Percentiles rank a stretch among this genome's conserved stretches.
phyloP scores from a whole-genome alignment of 1,284 basidiomycete species.

The Dichomitus squalens region DNA sequence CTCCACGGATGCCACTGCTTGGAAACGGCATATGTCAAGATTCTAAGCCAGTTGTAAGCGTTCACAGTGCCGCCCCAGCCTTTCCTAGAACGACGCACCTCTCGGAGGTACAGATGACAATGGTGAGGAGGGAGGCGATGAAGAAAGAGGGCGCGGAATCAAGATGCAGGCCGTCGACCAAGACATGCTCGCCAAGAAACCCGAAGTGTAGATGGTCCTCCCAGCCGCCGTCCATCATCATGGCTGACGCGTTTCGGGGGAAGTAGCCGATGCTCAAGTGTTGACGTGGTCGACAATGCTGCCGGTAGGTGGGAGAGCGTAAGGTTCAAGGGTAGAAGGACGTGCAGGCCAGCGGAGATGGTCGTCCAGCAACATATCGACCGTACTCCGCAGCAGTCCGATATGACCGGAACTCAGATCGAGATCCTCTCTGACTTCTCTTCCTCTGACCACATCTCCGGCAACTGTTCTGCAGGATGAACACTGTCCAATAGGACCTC shows the following conservation, averaged over 20 bases:
- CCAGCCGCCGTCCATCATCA: slow-evolving; percentile 44
- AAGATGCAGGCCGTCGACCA: slow-evolving; percentile 54
- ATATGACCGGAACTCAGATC: not conserved
- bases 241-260: slow-evolving; percentile 1
- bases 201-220: slow-evolving; percentile 53
- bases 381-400: not conserved
- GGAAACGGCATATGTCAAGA: slow-evolving; percentile 51
- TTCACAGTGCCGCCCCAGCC: not conserved
- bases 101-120: slow-evolving; percentile 55
- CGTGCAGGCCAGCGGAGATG: not conserved
- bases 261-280: not conserved
- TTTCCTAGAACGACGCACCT: slow-evolving; percentile 42
- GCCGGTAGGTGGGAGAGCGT: not conserved
- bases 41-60: slow-evolving; percentile 35
- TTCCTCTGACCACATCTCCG: too few species aligned
- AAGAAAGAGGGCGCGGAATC: slow-evolving; percentile 49
- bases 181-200: slow-evolving; percentile 57
- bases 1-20: slow-evolving; percentile 47
- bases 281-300: not conserved
- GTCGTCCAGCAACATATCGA: not conserved
- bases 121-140: slow-evolving; percentile 46
- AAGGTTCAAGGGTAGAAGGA: not conserved
- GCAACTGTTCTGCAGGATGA: too few species aligned
- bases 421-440: too few species aligned
- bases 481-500: not conserved